Percentiles rank a stretch among this genome's conserved stretches.
These are phyloP conservation scores for Eutrema heterophyllum DNA, from an alignment of 345 rosid species.

Conservation along the genomic window DNA sequence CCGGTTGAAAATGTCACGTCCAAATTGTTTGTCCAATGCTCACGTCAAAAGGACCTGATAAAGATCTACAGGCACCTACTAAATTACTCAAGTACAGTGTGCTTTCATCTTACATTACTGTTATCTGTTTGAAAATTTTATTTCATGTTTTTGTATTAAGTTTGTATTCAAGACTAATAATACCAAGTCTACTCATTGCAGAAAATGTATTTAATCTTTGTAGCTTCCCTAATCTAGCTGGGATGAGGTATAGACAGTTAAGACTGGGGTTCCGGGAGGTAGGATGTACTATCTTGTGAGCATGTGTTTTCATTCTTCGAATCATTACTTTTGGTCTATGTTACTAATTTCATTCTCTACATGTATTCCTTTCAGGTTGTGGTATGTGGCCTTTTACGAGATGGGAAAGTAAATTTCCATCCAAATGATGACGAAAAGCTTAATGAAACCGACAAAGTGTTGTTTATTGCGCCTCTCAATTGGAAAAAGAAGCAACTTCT, in stretches of 20 bases:
- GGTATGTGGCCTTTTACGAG: slow-evolving; percentile 82
- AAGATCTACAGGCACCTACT: slow-evolving; percentile 95
- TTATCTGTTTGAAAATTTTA: background rate
- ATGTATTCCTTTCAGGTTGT: slow-evolving; percentile 57
- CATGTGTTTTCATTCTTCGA: background rate
- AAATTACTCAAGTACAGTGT: slow-evolving; percentile 70
- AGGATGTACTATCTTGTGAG: slow-evolving; percentile 2
- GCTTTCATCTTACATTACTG: slow-evolving; percentile 3
- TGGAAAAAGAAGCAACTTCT: slow-evolving; percentile 46
- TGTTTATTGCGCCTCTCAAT: slow-evolving; percentile 78
- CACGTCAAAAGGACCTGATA: slow-evolving; percentile 87
- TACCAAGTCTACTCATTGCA: slow-evolving; percentile 43
- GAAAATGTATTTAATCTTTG: slow-evolving; percentile 89
- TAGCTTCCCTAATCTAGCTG: slow-evolving; percentile 73
- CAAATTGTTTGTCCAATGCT: slow-evolving; percentile 95
- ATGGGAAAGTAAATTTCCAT: slow-evolving; percentile 73
- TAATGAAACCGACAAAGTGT: slow-evolving; percentile 67
- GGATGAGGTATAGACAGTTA: slow-evolving; percentile 60
- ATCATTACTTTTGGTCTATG: background rate
- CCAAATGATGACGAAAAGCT: slow-evolving; percentile 78
- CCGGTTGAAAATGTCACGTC: slow-evolving; percentile 89
- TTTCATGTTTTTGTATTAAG: background rate
- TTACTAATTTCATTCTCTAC: background rate
- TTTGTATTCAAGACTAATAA: slow-evolving; percentile 26
- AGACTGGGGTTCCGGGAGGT: slow-evolving; percentile 80